Base-by-base conservation (phyloP, 345 rosid species). In the Aegle marmelos region DNA sequence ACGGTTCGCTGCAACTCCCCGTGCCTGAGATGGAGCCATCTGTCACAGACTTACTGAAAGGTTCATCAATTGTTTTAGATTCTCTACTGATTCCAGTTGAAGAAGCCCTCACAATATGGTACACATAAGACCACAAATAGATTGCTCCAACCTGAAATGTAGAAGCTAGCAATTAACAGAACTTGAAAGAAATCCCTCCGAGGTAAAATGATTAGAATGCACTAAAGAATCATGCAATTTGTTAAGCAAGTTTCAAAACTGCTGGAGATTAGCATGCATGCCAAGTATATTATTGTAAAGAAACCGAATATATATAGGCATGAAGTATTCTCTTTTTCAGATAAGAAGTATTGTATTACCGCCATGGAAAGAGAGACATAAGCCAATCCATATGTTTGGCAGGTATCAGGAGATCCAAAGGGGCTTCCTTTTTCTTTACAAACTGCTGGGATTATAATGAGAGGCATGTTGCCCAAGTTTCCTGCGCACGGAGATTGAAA, bases 341-440 rank as follows among this genome's bases (percentile, higher is more conserved):
- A 39, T 24, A 62, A 9, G 21, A 28, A 54, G 21, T 58, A 57
- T 34, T n/a, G 7, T 16, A 45, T 53, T 90, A 92, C 94, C 61
- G 94, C 90, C 91, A 92, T 88, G 16, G 97, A 92, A 39, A 92
- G 87, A 63, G 97, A 90, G 36, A 78, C 81, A 76, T 90, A 92
- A 45, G 88, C 90, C 79, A 88, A 31, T 28, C 93, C 94, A 68
- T 68, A 68, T 25, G 85, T 62, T 54, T 85, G 84, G 63, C 94
- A 90, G 64, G 50, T 60, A 58, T 82, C 82, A 58, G 91, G 88
- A 81, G 87, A 80, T 76, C 94, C 93, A 77, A 89, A 92, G 33
- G 97, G 94, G 68, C 86, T 89, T 68, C 84, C 90, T 54, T 85
- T 76, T 74, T 92, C 94, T 78, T 88, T 85, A 76, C 97, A 90